Evolutionary conservation across 257 asterid species (phyloP).

Genomic region (Primulina huaijiensis): DNA sequence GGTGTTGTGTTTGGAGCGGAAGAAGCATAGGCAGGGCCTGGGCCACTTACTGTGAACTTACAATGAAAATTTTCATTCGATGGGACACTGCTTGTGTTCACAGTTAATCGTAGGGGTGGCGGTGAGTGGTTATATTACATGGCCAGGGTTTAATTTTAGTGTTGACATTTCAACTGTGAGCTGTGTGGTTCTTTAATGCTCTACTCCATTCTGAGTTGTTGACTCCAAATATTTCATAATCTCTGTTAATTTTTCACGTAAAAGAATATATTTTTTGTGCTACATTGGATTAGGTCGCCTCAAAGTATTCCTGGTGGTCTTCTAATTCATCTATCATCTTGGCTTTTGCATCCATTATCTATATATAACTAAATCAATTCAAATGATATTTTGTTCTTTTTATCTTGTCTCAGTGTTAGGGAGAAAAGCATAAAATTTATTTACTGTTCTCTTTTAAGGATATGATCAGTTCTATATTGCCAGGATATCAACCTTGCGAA

Average conservation of each 20-base stretch:
- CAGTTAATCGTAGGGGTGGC: background rate
- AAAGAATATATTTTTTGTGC: background rate
- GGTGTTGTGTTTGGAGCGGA: background rate
- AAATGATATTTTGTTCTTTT: conserved; percentile 8
- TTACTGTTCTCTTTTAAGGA: conserved; percentile 7
- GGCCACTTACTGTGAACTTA: background rate
- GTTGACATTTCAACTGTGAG: conserved; percentile 5
- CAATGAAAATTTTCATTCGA: background rate
- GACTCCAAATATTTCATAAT: background rate
- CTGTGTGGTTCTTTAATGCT: conserved; percentile 11
- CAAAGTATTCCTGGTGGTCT: background rate
- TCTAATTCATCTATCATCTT: background rate
- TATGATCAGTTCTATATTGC: conserved; percentile 19
- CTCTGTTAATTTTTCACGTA: background rate
- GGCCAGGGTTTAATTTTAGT: background rate
- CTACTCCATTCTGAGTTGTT: background rate
- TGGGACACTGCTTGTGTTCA: background rate
- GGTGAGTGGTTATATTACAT: conserved; percentile 5
- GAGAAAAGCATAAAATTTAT: background rate
- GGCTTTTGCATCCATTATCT: conserved; percentile 3
- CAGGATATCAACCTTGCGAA: conserved; percentile 54
- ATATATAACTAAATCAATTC: background rate
- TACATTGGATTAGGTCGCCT: background rate
- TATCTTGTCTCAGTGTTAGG: background rate
- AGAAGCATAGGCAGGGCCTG: background rate